Conservation (phyloP, 1,284 basidiomycete genomes). For the Polyporus tsugae region DNA sequence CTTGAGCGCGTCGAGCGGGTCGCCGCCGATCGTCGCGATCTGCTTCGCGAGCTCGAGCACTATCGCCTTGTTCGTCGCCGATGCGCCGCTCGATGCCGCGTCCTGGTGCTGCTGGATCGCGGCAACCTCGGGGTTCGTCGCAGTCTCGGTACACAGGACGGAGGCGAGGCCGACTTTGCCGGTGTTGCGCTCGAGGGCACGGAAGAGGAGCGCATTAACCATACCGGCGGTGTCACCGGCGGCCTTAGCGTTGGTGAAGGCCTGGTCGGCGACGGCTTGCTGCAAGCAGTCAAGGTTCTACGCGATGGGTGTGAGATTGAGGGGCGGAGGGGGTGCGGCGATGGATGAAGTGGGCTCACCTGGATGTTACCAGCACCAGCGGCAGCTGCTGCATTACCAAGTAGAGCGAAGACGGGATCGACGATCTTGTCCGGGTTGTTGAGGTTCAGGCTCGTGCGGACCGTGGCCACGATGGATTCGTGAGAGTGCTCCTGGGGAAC, state of each 20-base stretch:
- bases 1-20: slow-evolving; percentile 67
- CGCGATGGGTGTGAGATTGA: not conserved
- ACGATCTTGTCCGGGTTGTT: slow-evolving; percentile 69
- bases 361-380: slow-evolving; percentile 61
- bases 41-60: slow-evolving; percentile 66
- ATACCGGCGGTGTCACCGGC: slow-evolving; percentile 63
- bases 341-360: slow-evolving; percentile 41
- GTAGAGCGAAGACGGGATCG: slow-evolving; percentile 71
- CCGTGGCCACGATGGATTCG: slow-evolving; percentile 60
- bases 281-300: slow-evolving; percentile 72
- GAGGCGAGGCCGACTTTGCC: slow-evolving; percentile 60
- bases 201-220: slow-evolving; percentile 68
- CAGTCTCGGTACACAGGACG: slow-evolving; percentile 60
- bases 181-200: slow-evolving; percentile 75
- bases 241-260: slow-evolving; percentile 77
- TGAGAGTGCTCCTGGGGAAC: slow-evolving; percentile 80
- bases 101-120: slow-evolving; percentile 77
- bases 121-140: slow-evolving; percentile 72
- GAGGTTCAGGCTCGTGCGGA: slow-evolving; percentile 53
- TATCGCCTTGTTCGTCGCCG: slow-evolving; percentile 69
- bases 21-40: slow-evolving; percentile 68
- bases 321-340: not conserved
- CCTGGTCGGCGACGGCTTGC: slow-evolving; percentile 70
- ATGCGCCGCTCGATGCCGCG: slow-evolving; percentile 66
- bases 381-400: slow-evolving; percentile 69